Evolutionary conservation across 768 basidiomycete genomes (phyloP).

Genomic region (Chiua virens): DNA sequence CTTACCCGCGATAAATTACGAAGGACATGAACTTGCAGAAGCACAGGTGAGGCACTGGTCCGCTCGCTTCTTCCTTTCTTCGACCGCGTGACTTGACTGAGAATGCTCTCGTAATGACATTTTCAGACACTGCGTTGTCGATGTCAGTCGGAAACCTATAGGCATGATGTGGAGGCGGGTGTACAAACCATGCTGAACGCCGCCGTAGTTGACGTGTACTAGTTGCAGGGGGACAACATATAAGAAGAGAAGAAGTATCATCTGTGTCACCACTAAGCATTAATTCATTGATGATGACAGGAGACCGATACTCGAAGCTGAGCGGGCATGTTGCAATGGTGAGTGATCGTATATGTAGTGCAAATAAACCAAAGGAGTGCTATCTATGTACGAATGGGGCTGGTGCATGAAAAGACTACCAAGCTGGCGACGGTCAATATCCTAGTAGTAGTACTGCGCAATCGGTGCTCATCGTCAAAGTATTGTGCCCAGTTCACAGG

Average conservation of each 20-base stretch:
- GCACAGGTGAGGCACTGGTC: neutral
- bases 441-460: neutral
- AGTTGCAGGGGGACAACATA: neutral
- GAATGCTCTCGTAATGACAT: neutral
- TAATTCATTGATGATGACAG: no score
- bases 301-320: no score
- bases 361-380: neutral
- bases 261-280: neutral
- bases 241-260: neutral
- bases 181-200: constrained; percentile 7
- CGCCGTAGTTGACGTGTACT: neutral
- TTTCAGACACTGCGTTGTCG: constrained; percentile 1
- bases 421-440: neutral
- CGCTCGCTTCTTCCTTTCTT: neutral
- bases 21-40: neutral
- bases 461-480: neutral
- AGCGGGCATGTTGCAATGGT: no score
- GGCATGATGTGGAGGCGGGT: neutral
- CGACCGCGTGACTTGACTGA: neutral
- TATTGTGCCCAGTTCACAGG: neutral
- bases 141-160: neutral
- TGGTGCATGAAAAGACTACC: neutral
- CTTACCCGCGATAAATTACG: neutral
- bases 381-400: neutral
- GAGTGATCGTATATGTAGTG: neutral